A percentile compares a stretch with the other conserved stretches of the same genome.
phyloP scores from a whole-genome alignment of 169 alveolate genomes.

The Eimeria mitis region DNA sequence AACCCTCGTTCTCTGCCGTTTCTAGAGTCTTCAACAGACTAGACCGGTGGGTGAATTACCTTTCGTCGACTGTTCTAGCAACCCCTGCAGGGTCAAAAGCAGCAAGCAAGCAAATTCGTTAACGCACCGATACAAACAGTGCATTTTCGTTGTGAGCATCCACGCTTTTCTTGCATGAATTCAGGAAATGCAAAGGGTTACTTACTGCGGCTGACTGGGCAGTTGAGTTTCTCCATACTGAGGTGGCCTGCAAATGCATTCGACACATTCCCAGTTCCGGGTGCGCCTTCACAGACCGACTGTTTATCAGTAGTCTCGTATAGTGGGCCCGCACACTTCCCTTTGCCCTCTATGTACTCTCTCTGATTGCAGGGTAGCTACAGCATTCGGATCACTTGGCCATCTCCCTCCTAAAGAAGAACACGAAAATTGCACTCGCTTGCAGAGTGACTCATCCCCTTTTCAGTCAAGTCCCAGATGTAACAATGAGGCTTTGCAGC shows the following conservation, averaged over 20 bases:
- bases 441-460: constrained; percentile 1
- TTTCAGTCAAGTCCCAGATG: constrained; percentile 8
- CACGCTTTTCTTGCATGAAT: not conserved
- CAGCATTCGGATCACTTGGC: not conserved
- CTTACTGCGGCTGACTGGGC: constrained; percentile 72
- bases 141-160: not conserved
- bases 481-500: not conserved
- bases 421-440: not conserved
- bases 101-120: not conserved
- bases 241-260: constrained; percentile 56
- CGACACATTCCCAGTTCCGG: not conserved
- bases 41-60: constrained; percentile 28
- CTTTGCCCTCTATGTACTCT: not conserved
- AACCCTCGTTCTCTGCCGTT: constrained; percentile 43
- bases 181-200: constrained; percentile 30
- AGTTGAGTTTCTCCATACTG: constrained; percentile 67
- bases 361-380: constrained; percentile 20
- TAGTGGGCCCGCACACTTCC: not conserved
- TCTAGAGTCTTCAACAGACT: constrained; percentile 47
- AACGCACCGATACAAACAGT: not conserved
- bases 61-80: not conserved
- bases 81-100: not conserved
- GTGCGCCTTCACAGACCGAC: constrained; percentile 1
- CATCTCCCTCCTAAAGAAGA: not conserved
- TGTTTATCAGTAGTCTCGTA: not conserved